Percentiles rank a stretch among this genome's conserved stretches.
Conservation (phyloP, 805 yeast species). For the Kodamaea laetipori region DNA sequence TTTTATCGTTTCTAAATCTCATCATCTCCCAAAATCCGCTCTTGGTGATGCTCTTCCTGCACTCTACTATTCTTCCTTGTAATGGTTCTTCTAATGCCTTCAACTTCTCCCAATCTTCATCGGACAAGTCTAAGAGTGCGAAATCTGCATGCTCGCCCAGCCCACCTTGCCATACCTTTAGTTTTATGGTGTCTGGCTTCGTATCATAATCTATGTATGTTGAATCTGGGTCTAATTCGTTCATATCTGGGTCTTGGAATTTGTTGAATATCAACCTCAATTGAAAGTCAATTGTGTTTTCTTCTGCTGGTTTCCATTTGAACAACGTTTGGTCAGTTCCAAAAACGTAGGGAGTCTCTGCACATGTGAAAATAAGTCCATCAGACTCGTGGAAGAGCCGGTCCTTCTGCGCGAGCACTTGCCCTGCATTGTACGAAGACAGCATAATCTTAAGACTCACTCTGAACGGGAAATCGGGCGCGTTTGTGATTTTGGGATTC, state of each 20-base stretch:
- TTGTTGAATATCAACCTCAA: slow-evolving; percentile 61
- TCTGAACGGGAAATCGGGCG: slow-evolving; percentile 74
- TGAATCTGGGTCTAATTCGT: slow-evolving; percentile 65
- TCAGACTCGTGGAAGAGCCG: slow-evolving; percentile 85
- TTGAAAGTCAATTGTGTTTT: slow-evolving; percentile 89
- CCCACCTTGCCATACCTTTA: slow-evolving; percentile 80
- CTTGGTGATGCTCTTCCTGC: slow-evolving; percentile 59
- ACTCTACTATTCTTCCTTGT: slow-evolving; percentile 87
- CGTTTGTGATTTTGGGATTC: slow-evolving; percentile 71
- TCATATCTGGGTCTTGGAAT: slow-evolving; percentile 63
- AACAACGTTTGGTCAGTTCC: slow-evolving; percentile 87
- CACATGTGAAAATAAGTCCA: slow-evolving; percentile 91
- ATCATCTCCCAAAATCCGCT: slow-evolving; percentile 76
- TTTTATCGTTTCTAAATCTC: slow-evolving; percentile 91
- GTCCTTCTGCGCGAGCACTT: slow-evolving; percentile 70
- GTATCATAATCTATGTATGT: slow-evolving; percentile 81
- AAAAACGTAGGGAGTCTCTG: slow-evolving; percentile 79
- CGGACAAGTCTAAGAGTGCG: slow-evolving; percentile 60
- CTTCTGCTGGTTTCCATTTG: slow-evolving; percentile 98
- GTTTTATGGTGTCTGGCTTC: slow-evolving; percentile 61
- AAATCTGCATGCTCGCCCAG: slow-evolving; percentile 59
- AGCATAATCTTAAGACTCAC: slow-evolving; percentile 88
- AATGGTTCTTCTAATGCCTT: slow-evolving; percentile 76
- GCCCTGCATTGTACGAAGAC: slow-evolving; percentile 72
- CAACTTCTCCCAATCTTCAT: slow-evolving; percentile 78